Evolutionary conservation across 306 rosid species (phyloP).

Genomic region (Cucurbita argyrosperma): DNA sequence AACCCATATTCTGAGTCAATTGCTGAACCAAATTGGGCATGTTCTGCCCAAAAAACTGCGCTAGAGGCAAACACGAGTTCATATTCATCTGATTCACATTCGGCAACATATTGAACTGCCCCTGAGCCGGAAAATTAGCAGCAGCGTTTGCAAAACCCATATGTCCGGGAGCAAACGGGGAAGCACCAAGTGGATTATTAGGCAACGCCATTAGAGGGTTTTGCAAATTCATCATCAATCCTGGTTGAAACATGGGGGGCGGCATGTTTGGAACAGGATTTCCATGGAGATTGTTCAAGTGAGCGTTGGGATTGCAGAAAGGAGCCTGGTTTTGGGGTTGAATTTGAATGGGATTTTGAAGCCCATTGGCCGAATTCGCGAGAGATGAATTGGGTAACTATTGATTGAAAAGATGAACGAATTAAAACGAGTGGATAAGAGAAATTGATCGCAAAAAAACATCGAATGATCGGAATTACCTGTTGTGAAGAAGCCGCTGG

Average conservation of each 20-base stretch:
- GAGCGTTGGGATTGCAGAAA: slow-evolving; percentile 15
- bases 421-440: background rate
- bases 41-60: slow-evolving; percentile 37
- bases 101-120: slow-evolving; percentile 30
- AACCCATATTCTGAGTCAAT: slow-evolving; percentile 34
- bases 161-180: slow-evolving; percentile 25
- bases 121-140: slow-evolving; percentile 26
- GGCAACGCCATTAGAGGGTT: slow-evolving; percentile 25
- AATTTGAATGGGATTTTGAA: background rate
- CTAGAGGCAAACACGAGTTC: slow-evolving; percentile 32
- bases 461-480: slow-evolving; percentile 8
- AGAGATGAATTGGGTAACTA: slow-evolving; percentile 6
- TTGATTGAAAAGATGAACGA: background rate
- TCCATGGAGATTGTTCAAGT: slow-evolving; percentile 8
- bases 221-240: slow-evolving; percentile 19
- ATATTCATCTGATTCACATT: slow-evolving; percentile 30
- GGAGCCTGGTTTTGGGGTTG: background rate
- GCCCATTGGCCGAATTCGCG: slow-evolving; percentile 1
- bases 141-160: slow-evolving; percentile 30
- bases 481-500: slow-evolving; percentile 9
- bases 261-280: slow-evolving; percentile 9
- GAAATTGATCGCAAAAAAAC: background rate
- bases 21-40: slow-evolving; percentile 41
- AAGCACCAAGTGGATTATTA: slow-evolving; percentile 26
- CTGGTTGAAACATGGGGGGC: slow-evolving; percentile 24